phyloP scores from a whole-genome alignment of 441 rosid genomes.

The Adansonia rubrostipa region DNA sequence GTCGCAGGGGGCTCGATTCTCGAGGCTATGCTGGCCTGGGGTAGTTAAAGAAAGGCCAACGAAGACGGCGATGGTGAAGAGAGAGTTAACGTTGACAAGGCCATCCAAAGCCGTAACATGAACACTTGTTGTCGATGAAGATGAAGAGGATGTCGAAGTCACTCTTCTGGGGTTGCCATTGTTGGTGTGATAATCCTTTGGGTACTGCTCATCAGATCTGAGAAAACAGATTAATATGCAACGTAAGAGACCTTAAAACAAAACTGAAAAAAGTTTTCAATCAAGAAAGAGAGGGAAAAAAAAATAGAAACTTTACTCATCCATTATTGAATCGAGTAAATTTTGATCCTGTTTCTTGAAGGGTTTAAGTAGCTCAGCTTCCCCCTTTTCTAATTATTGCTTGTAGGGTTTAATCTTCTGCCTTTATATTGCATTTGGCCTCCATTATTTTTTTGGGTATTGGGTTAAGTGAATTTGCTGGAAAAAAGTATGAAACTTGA shows the following conservation, averaged over 20 bases:
- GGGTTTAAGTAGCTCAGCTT: background rate
- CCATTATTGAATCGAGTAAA: conserved; percentile 16
- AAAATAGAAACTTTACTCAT: conserved; percentile 3
- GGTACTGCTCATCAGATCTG: conserved; percentile 65
- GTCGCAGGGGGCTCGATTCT: conserved; percentile 62
- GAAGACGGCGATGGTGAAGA: conserved; percentile 91
- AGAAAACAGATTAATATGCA: background rate
- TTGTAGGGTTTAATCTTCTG: conserved; percentile 25
- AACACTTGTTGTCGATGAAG: conserved; percentile 70
- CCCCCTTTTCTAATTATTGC: background rate
- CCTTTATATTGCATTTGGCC: background rate
- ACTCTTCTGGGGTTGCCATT: conserved; percentile 32
- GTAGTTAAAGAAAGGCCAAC: conserved; percentile 84
- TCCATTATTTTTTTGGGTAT: background rate
- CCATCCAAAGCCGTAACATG: conserved; percentile 95
- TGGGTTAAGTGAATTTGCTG: background rate
- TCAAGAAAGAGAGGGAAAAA: background rate
- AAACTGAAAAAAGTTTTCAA: background rate
- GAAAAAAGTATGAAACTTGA: conserved; percentile 2
- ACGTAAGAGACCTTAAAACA: background rate
- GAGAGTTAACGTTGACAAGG: conserved; percentile 90
- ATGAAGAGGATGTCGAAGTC: conserved; percentile 37
- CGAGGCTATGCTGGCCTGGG: conserved; percentile 79
- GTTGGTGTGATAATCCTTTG: conserved; percentile 48
- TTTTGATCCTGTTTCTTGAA: background rate